phyloP scores from a whole-genome alignment of 176 grass and related monocot genomes.

The Olyra latifolia region DNA sequence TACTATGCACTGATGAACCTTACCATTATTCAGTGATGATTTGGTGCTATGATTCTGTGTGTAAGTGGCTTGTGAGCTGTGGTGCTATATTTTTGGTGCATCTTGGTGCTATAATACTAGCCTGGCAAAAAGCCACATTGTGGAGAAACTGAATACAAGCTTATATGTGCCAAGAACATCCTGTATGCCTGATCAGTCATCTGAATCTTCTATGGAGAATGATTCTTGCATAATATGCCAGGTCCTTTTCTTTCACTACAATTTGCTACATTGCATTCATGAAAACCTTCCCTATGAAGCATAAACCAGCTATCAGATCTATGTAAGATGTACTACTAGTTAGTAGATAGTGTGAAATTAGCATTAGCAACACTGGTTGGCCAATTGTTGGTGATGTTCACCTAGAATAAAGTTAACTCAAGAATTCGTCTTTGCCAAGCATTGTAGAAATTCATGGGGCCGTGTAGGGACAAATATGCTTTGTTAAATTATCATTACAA shows the following conservation, averaged over 20 bases:
- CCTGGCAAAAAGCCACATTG: constrained; percentile 51
- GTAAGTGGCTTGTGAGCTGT: no score
- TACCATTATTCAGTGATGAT: no score
- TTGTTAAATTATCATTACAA: no score
- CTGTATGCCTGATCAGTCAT: constrained; percentile 35
- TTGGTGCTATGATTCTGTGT: no score
- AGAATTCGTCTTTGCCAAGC: not conserved
- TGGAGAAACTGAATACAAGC: constrained; percentile 57
- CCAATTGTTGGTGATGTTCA: not conserved
- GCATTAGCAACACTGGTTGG: not conserved
- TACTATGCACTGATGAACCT: no score
- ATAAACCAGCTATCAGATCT: not conserved
- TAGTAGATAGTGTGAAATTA: constrained; percentile 4
- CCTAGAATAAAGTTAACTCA: not conserved
- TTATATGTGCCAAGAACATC: constrained; percentile 43
- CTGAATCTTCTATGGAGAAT: constrained; percentile 44
- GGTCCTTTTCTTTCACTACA: constrained; percentile 50
- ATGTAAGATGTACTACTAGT: not conserved
- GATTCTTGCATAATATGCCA: constrained; percentile 78
- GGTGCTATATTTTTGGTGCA: no score
- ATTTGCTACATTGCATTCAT: constrained; percentile 4
- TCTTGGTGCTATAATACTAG: no score
- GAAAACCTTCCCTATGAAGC: constrained; percentile 12
- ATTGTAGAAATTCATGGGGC: not conserved
- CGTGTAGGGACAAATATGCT: no score